A percentile compares a stretch with the other conserved stretches of the same genome.
These are phyloP conservation scores for Rhypophila decipiens DNA, from an alignment of 495 filamentous ascomycete genomes.

Conservation along the genomic window DNA sequence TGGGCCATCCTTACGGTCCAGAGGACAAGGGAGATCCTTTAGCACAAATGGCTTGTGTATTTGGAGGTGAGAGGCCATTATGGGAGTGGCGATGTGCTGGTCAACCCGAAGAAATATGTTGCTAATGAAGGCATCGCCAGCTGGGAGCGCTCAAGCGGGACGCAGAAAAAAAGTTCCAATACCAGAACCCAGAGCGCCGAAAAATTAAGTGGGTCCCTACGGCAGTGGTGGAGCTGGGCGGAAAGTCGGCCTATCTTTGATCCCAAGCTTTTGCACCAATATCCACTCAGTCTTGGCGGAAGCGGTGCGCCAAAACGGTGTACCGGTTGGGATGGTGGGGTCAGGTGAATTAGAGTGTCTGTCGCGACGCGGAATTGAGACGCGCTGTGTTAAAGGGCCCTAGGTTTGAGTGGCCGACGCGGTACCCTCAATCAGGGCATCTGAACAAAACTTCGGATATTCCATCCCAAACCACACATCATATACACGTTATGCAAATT, in stretches of 20 bases:
- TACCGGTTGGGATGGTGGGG: neutral
- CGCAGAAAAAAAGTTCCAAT: slow-evolving; percentile 19
- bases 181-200: too few species aligned
- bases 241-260: slow-evolving; percentile 19
- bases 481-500: too few species aligned
- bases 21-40: slow-evolving; percentile 58
- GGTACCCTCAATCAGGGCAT: too few species aligned
- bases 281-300: neutral
- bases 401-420: too few species aligned
- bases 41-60: slow-evolving; percentile 56
- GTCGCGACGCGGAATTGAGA: neutral
- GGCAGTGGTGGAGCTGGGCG: slow-evolving; percentile 12
- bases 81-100: slow-evolving; percentile 1
- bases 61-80: slow-evolving; percentile 48
- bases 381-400: too few species aligned
- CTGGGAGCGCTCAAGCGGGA: slow-evolving; percentile 3
- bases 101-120: neutral
- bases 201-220: slow-evolving; percentile 16
- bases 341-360: neutral
- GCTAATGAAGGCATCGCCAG: slow-evolving; percentile 11
- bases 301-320: too few species aligned
- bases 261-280: slow-evolving; percentile 7
- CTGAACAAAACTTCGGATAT: too few species aligned
- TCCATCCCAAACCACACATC: too few species aligned
- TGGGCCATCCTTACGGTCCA: slow-evolving; percentile 45